phyloP scores from a whole-genome alignment of 2,329 filamentous ascomycete genomes.

The Aspergillus melleus region DNA sequence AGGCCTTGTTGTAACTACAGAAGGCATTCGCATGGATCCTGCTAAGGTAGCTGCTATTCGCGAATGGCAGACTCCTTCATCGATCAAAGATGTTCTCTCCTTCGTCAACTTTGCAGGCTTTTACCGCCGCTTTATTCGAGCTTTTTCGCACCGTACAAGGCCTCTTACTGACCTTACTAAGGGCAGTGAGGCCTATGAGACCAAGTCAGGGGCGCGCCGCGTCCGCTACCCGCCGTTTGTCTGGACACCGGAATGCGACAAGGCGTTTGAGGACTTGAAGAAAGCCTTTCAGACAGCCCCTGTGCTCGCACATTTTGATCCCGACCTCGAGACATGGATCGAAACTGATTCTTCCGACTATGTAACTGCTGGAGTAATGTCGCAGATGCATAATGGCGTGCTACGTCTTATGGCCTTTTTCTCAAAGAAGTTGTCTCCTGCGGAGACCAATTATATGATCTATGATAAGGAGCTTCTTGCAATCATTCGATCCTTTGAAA shows the following conservation, averaged over 20 bases:
- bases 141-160: not conserved
- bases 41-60: conserved; percentile 6
- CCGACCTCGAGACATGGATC: not conserved
- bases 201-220: not conserved
- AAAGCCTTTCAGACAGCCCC: not conserved
- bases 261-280: not conserved
- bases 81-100: not conserved
- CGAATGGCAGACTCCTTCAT: not conserved
- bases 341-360: not conserved
- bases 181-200: not conserved
- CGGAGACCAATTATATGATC: conserved; percentile 29
- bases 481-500: conserved; percentile 25
- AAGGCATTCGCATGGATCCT: conserved; percentile 17
- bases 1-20: not conserved
- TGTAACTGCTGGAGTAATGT: not conserved
- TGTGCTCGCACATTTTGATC: not conserved
- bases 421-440: conserved; percentile 20
- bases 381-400: not conserved
- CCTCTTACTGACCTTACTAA: not conserved
- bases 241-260: not conserved
- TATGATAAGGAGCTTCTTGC: conserved; percentile 33
- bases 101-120: conserved; percentile 1
- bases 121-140: not conserved
- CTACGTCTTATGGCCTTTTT: conserved; percentile 18
- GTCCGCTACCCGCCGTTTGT: not conserved